Evolutionary conservation across 331 rosid species (phyloP), one percentile per base, ranked within the genome.

Genomic region (Cydonia oblonga): DNA sequence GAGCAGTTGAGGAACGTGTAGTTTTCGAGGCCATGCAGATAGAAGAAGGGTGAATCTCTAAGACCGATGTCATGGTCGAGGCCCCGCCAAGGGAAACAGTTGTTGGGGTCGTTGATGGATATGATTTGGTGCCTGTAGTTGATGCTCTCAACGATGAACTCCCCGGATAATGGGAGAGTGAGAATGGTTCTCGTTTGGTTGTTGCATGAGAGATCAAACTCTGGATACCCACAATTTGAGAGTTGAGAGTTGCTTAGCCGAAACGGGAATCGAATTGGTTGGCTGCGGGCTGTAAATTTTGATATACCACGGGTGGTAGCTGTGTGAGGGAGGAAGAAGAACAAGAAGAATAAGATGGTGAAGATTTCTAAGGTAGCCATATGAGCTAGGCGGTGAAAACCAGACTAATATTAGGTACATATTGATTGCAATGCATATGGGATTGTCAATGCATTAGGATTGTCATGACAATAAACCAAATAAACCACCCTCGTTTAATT

Each of bases 1-100:
- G 82, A 82, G 67, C 92, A 87, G 20, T 76, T 71, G 4, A 82
- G 46, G 70, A 87, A 78, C 6, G 81, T 87, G 49, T 69, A 78
- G 64, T 74, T 57, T 2, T 26, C 32, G 1, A 4, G 0, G 5
- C n/a, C 56, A 18, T 59, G 12, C 12, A 6, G 24, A 22, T 69
- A 53, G 3, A 19, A 25, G 59, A 72, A 72, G 16, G 60, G 60
- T 5, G 42, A 42, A 42, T 6, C 2, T 12, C 2, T 30, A 78
- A 82, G 5, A 79, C 72, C 18, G 24, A 84, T 64, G n/a, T 72
- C 64, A 2, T 28, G n/a, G 20, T 74, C 44, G 2, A 86, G 26
- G 66, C 64, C 75, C 24, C 81, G 73, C 26, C 12, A 49, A 0
- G 84, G 79, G 23, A 87, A 77, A 76, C 92, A 87, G 22, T 52